Percentiles rank a stretch among this genome's conserved stretches.
Conservation (phyloP, 2,329 filamentous ascomycete species). For the Trichoderma citrinoviride region DNA sequence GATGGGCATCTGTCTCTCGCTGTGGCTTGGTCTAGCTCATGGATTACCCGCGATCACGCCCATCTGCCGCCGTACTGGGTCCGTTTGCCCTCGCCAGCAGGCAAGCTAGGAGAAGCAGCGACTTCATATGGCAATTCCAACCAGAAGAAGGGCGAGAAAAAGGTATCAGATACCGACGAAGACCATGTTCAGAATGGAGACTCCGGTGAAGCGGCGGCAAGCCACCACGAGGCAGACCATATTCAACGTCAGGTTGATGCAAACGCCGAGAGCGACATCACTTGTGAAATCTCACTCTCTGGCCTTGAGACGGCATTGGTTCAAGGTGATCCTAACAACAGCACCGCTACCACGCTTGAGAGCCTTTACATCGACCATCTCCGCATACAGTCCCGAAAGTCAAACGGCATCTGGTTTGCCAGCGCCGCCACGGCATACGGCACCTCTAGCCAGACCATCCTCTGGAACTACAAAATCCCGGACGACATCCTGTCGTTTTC, state of each 20-base stretch:
- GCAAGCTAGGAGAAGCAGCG: neutral
- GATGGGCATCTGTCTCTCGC: slow-evolving; percentile 59
- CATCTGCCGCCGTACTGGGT: slow-evolving; percentile 62
- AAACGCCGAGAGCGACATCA: slow-evolving; percentile 36
- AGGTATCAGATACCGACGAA: slow-evolving; percentile 13
- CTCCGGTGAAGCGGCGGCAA: neutral
- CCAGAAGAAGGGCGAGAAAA: slow-evolving; percentile 2
- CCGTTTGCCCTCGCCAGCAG: slow-evolving; percentile 40
- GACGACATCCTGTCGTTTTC: slow-evolving; percentile 50
- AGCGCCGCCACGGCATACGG: slow-evolving; percentile 55
- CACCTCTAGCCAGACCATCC: slow-evolving; percentile 51
- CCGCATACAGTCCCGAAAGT: slow-evolving; percentile 34
- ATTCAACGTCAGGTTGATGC: slow-evolving; percentile 33
- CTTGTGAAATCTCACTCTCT: slow-evolving; percentile 49
- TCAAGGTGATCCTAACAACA: slow-evolving; percentile 35
- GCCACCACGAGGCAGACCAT: slow-evolving; percentile 35
- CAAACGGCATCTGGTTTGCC: slow-evolving; percentile 55
- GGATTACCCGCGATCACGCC: slow-evolving; percentile 51
- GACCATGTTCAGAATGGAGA: slow-evolving; percentile 6
- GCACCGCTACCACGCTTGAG: slow-evolving; percentile 33
- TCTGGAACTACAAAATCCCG: slow-evolving; percentile 61
- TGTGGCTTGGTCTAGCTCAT: slow-evolving; percentile 54
- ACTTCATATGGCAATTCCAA: neutral
- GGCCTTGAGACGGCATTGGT: slow-evolving; percentile 48
- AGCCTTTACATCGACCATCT: slow-evolving; percentile 49